phyloP scores from a whole-genome alignment of 306 rosid species.

The Hippophae gyantsensis region DNA sequence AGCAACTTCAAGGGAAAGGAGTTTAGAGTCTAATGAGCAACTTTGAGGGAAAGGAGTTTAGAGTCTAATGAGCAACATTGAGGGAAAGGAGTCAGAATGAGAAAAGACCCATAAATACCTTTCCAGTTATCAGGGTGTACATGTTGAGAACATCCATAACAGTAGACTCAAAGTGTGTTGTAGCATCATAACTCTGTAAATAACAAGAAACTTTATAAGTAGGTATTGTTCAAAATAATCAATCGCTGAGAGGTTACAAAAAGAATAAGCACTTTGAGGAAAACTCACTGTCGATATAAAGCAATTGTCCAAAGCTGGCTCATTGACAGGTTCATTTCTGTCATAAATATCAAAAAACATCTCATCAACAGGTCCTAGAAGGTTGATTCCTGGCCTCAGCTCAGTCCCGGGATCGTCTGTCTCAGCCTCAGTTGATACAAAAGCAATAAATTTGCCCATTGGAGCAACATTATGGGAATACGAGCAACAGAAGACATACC shows the following conservation, averaged over 20 bases:
- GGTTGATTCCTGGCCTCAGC: constrained; percentile 70
- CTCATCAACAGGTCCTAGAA: constrained; percentile 79
- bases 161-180: constrained; percentile 80
- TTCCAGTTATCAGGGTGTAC: constrained; percentile 73
- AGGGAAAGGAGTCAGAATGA: no score
- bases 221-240: not conserved
- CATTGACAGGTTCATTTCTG: constrained; percentile 51
- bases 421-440: constrained; percentile 65
- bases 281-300: constrained; percentile 58
- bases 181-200: constrained; percentile 70
- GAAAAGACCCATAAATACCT: constrained; percentile 26
- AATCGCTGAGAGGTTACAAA: not conserved
- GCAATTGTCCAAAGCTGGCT: constrained; percentile 44
- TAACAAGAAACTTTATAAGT: constrained; percentile 6
- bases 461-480: constrained; percentile 80
- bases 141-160: constrained; percentile 57
- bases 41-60: no score
- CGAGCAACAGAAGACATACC: constrained; percentile 85
- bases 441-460: constrained; percentile 72
- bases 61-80: no score
- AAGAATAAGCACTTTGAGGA: not conserved
- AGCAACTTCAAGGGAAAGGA: no score
- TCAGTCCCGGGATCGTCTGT: constrained; percentile 65
- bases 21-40: no score
- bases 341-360: constrained; percentile 66